Evolutionary conservation across 2,329 filamentous ascomycete species (phyloP).

Genomic region (Fusarium sp.): DNA sequence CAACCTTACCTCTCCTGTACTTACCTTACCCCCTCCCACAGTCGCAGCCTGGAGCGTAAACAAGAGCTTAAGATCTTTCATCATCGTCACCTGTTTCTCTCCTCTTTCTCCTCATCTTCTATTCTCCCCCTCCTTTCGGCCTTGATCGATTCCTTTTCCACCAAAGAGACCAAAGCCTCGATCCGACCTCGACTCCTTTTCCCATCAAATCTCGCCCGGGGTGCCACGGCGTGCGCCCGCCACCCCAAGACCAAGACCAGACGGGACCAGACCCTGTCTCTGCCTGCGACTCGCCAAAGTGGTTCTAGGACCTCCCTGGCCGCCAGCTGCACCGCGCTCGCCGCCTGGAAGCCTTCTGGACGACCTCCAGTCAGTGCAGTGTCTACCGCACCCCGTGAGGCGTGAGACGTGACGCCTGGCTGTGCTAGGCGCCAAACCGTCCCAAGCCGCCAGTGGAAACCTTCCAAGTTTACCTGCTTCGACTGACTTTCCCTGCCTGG

Average conservation of each 20-base stretch:
- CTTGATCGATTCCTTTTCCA: not conserved
- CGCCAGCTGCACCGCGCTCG: constrained; percentile 22
- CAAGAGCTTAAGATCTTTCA: not conserved
- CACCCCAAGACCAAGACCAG: not conserved
- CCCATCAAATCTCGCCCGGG: constrained; percentile 13
- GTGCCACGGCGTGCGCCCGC: constrained; percentile 26
- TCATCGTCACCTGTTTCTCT: constrained; percentile 2
- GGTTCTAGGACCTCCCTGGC: constrained; percentile 17
- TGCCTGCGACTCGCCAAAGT: constrained; percentile 28
- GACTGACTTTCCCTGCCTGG: constrained; percentile 1
- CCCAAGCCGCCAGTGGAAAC: constrained; percentile 24
- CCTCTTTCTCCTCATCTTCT: not conserved
- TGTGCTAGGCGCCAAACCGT: constrained; percentile 15
- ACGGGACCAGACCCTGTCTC: constrained; percentile 15
- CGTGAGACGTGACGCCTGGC: not conserved
- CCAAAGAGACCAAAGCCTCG: not conserved
- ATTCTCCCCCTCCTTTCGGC: not conserved
- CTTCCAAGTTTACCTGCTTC: constrained; percentile 13
- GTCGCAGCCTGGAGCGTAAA: not conserved
- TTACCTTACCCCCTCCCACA: not conserved
- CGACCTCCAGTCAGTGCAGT: no score
- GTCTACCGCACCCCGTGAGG: not conserved
- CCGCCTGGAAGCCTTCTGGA: constrained; percentile 11
- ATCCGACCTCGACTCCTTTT: constrained; percentile 10
- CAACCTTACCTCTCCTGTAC: not conserved